These are phyloP conservation scores for Penicillium sp. DNA, from an alignment of 2,329 filamentous ascomycete genomes.

Conservation along the genomic window DNA sequence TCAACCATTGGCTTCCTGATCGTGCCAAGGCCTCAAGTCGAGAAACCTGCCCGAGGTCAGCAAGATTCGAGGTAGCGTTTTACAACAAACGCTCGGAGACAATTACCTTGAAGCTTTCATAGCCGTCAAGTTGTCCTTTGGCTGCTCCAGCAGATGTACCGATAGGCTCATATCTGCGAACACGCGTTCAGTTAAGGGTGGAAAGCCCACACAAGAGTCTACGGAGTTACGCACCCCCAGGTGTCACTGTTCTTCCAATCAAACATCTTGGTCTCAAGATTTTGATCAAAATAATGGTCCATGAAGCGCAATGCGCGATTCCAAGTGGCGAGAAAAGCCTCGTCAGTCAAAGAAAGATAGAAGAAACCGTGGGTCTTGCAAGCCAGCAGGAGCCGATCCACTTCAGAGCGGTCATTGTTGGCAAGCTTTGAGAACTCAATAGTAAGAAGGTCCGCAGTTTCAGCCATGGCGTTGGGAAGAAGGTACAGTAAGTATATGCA, in stretches of 20 bases:
- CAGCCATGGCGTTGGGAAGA: too few species aligned
- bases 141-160: background rate
- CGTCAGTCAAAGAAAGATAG: background rate
- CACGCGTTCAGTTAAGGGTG: background rate
- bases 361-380: background rate
- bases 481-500: too few species aligned
- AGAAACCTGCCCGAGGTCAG: background rate
- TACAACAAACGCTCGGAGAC: background rate
- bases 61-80: too few species aligned
- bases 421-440: background rate
- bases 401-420: background rate
- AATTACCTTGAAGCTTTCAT: background rate
- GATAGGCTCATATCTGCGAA: background rate
- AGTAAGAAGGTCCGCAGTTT: background rate
- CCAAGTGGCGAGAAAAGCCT: background rate
- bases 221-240: background rate
- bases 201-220: too few species aligned
- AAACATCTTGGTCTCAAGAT: background rate
- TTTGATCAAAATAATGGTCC: background rate
- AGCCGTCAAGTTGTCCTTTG: background rate
- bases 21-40: background rate
- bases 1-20: background rate
- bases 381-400: background rate
- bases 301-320: background rate
- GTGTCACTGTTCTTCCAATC: background rate